Conservation (phyloP, 179 eudicot species). For the Sideroxylon spinosum region DNA sequence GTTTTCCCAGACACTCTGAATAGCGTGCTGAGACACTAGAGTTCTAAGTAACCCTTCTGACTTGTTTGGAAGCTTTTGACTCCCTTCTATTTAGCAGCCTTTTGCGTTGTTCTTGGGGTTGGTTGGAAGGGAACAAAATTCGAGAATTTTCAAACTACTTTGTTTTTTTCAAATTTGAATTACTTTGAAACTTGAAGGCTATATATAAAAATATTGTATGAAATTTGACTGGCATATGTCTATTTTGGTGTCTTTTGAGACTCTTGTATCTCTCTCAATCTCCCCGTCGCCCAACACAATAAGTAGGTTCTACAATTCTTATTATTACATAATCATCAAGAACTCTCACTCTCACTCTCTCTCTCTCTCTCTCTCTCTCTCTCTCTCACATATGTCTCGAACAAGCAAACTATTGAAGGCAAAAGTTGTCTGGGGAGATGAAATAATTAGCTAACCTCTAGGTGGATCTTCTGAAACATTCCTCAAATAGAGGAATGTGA, state of each 20-base stretch:
- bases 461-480: conserved; percentile 30
- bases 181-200: conserved; percentile 9
- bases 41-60: too few relatives aligned
- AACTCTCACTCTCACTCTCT: neutral
- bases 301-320: conserved; percentile 10
- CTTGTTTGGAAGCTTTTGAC: too few relatives aligned
- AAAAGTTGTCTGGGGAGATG: conserved; percentile 8
- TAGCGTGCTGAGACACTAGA: too few relatives aligned
- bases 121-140: conserved; percentile 17
- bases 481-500: conserved; percentile 17
- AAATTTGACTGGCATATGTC: conserved; percentile 10
- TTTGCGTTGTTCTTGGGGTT: conserved; percentile 21
- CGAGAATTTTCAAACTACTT: conserved; percentile 23
- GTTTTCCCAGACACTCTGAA: too few relatives aligned
- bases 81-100: neutral
- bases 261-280: conserved; percentile 14
- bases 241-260: conserved; percentile 27
- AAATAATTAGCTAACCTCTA: conserved; percentile 18
- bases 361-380: neutral
- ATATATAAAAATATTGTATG: neutral
- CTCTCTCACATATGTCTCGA: neutral
- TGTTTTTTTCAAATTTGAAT: neutral
- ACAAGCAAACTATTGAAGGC: neutral
- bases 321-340: conserved; percentile 7
- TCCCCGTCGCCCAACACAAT: conserved; percentile 1